Percentiles rank a stretch among this genome's conserved stretches.
These are phyloP conservation scores for Pneumocystis canis DNA, from an alignment of 1,139 yeast genomes.

Conservation along the genomic window DNA sequence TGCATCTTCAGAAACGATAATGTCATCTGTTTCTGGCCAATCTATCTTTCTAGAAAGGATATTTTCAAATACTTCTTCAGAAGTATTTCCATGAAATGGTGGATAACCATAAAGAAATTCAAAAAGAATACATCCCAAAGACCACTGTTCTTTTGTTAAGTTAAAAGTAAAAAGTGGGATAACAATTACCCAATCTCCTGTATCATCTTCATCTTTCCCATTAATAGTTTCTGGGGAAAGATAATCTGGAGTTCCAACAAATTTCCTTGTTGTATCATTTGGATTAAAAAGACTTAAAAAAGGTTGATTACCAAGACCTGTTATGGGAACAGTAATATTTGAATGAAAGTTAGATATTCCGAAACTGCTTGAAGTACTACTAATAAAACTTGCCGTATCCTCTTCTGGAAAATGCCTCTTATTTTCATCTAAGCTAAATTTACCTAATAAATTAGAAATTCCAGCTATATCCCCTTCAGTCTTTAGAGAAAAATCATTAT, in stretches of 20 bases:
- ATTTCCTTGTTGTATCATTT: slow-evolving; percentile 37
- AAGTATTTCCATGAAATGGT: slow-evolving; percentile 78
- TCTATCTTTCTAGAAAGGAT: slow-evolving; percentile 59
- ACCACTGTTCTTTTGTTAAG: slow-evolving; percentile 37
- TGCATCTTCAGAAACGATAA: slow-evolving; percentile 45
- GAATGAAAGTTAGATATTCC: slow-evolving; percentile 2
- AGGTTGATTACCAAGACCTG: slow-evolving; percentile 16
- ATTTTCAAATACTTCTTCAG: slow-evolving; percentile 68
- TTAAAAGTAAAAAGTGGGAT: not conserved
- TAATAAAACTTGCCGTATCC: slow-evolving; percentile 4
- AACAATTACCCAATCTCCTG: slow-evolving; percentile 58
- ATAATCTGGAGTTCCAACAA: slow-evolving; percentile 96
- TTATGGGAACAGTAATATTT: slow-evolving; percentile 5
- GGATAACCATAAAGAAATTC: slow-evolving; percentile 89
- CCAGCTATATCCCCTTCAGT: not conserved
- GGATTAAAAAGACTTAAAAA: slow-evolving; percentile 62
- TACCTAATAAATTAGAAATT: not conserved
- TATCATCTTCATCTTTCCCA: slow-evolving; percentile 72
- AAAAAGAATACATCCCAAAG: slow-evolving; percentile 86
- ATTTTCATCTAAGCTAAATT: not conserved
- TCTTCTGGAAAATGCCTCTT: slow-evolving; percentile 1
- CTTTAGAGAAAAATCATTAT: not conserved
- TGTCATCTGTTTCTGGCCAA: slow-evolving; percentile 61
- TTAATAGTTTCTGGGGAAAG: slow-evolving; percentile 90
- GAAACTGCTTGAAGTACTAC: not conserved